phyloP scores from a whole-genome alignment of 257 asterid genomes.

The Capsicum pubescens region DNA sequence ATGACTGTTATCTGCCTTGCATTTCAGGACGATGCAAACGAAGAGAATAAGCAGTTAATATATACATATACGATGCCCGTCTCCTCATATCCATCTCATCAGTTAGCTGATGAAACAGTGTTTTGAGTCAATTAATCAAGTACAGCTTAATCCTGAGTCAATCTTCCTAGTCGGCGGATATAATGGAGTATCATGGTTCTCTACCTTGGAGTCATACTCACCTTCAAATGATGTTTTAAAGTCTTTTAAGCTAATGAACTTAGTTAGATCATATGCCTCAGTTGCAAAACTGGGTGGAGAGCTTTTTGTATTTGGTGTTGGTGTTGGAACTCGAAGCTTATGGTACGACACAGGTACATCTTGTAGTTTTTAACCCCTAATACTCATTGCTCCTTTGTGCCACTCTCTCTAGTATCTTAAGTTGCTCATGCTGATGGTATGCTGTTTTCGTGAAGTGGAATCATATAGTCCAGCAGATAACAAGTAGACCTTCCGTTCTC shows the following conservation, averaged over 20 bases:
- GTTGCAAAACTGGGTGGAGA: constrained; percentile 59
- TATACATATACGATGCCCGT: constrained; percentile 49
- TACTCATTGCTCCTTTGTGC: constrained; percentile 2
- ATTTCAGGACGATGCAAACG: constrained; percentile 64
- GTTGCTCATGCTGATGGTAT: constrained; percentile 9
- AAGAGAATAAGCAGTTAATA: constrained; percentile 57
- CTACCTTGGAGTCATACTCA: constrained; percentile 62
- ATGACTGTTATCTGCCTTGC: constrained; percentile 12
- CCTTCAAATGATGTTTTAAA: constrained; percentile 64
- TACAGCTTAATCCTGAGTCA: constrained; percentile 43
- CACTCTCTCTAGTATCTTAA: not conserved
- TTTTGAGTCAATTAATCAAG: constrained; percentile 42
- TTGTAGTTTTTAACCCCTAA: constrained; percentile 20
- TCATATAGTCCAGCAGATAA: constrained; percentile 60
- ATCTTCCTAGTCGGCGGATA: constrained; percentile 73
- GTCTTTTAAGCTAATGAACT: constrained; percentile 68
- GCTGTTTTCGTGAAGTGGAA: constrained; percentile 61
- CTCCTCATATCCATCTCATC: constrained; percentile 41
- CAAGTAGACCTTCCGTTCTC: constrained; percentile 62
- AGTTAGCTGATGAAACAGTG: constrained; percentile 38
- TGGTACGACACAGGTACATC: constrained; percentile 74
- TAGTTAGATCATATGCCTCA: constrained; percentile 64
- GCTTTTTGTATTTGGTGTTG: constrained; percentile 81
- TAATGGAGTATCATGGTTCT: constrained; percentile 73
- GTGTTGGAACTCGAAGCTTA: constrained; percentile 44